These are phyloP conservation scores for Coriolopsis trogii DNA, from an alignment of 1,284 basidiomycete genomes.

Conservation along the genomic window DNA sequence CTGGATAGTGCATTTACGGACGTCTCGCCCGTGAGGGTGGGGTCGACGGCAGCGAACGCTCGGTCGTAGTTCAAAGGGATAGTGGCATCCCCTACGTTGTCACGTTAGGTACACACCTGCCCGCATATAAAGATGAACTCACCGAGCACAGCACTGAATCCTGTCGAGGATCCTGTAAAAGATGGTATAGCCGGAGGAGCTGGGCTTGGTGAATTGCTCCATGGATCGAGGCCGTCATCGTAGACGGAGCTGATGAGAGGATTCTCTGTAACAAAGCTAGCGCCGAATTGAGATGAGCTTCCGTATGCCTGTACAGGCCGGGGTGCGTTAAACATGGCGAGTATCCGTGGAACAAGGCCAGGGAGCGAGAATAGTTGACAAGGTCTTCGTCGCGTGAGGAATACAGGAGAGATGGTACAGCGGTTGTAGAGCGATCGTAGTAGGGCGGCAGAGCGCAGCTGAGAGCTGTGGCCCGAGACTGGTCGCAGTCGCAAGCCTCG, in stretches of 20 bases:
- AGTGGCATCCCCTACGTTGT: slow-evolving; percentile 65
- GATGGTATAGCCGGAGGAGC: slow-evolving; percentile 58
- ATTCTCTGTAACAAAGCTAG: slow-evolving; percentile 75
- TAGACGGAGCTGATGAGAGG: slow-evolving; percentile 77
- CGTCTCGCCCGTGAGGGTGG: slow-evolving; percentile 66
- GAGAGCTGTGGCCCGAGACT: too few species aligned
- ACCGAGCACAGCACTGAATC: slow-evolving; percentile 76
- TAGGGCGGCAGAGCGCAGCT: too few species aligned
- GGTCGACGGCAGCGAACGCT: slow-evolving; percentile 75
- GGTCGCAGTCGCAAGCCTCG: slow-evolving; percentile 1
- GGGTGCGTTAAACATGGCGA: slow-evolving; percentile 77
- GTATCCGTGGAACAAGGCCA: slow-evolving; percentile 2
- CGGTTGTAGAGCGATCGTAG: too few species aligned
- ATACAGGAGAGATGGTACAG: too few species aligned
- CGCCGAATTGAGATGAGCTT: slow-evolving; percentile 58
- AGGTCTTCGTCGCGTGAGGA: background rate
- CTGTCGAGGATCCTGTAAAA: slow-evolving; percentile 45
- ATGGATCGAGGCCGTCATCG: slow-evolving; percentile 82
- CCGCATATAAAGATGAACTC: slow-evolving; percentile 8
- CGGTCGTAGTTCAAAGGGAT: slow-evolving; percentile 80
- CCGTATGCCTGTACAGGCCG: slow-evolving; percentile 69
- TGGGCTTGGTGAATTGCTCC: slow-evolving; percentile 82
- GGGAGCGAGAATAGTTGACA: background rate
- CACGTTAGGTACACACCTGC: background rate
- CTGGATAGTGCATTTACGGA: slow-evolving; percentile 83